Conservation (phyloP, 805 yeast genomes). For the Saturnispora saitoi region DNA sequence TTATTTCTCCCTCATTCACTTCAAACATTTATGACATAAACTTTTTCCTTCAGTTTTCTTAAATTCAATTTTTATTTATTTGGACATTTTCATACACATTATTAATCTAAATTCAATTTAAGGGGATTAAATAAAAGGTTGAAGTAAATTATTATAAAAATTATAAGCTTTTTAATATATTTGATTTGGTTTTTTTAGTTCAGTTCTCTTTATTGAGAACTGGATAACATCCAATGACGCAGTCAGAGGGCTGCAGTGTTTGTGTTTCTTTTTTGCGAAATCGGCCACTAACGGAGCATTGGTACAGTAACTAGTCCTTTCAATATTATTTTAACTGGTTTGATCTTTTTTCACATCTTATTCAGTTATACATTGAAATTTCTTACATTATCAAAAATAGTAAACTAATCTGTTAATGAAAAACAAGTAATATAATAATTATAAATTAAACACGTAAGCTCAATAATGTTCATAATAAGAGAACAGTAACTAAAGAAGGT, state of each 20-base stretch:
- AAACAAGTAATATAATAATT: no score
- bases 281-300: constrained; percentile 53
- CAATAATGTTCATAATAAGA: neutral
- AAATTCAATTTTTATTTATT: neutral
- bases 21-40: neutral
- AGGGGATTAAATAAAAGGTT: neutral
- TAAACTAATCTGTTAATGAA: neutral
- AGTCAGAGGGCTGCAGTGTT: constrained; percentile 48
- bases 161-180: constrained; percentile 6
- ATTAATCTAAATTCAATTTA: neutral
- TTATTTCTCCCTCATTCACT: neutral
- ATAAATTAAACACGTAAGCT: no score
- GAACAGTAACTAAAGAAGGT: neutral
- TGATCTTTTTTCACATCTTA: neutral
- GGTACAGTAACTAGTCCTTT: constrained; percentile 30
- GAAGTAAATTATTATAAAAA: neutral
- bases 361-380: neutral
- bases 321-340: neutral
- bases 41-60: neutral
- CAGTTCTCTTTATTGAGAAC: constrained; percentile 8
- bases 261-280: constrained; percentile 22
- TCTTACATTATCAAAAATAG: neutral
- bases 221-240: constrained; percentile 39
- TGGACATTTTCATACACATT: neutral
- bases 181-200: constrained; percentile 11